Percentiles rank a stretch among this genome's conserved stretches.
These are phyloP conservation scores for Porphyridium purpureum DNA, from an alignment of 23 red algal genomes.

Conservation along the genomic window DNA sequence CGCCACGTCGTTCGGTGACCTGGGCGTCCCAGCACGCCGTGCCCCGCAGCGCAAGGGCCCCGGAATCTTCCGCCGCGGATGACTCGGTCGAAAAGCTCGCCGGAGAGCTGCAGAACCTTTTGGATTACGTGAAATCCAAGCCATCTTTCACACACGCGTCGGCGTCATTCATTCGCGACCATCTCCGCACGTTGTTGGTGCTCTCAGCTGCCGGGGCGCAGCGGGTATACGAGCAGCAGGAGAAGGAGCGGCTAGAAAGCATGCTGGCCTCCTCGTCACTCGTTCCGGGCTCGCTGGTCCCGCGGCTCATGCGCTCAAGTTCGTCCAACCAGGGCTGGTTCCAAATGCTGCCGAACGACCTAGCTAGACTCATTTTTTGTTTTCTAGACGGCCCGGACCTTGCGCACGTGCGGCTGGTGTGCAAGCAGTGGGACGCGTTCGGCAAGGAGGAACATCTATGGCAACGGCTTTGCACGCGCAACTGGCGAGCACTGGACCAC, in stretches of 20 bases:
- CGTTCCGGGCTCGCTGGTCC: not conserved
- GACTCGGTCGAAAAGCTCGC: not conserved
- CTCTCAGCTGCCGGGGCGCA: not conserved
- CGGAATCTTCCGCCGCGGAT: too few relatives aligned
- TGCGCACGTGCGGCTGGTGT: conserved; percentile 53
- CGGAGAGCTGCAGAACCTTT: conserved; percentile 1
- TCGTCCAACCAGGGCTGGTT: too few relatives aligned
- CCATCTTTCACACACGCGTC: conserved; percentile 56
- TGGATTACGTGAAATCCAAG: conserved; percentile 58
- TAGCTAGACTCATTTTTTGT: conserved; percentile 59
- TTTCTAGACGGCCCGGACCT: conserved; percentile 76
- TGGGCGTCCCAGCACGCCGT: too few relatives aligned
- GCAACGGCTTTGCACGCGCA: conserved; percentile 37
- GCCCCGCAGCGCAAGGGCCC: too few relatives aligned
- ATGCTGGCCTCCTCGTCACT: too few relatives aligned
- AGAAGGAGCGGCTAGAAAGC: too few relatives aligned
- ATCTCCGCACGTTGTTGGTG: conserved; percentile 63
- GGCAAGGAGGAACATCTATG: conserved; percentile 64
- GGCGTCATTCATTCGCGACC: conserved; percentile 84
- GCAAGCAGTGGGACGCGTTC: conserved; percentile 75
- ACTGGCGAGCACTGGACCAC: conserved; percentile 67
- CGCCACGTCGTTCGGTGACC: too few relatives aligned
- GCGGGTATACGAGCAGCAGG: too few relatives aligned
- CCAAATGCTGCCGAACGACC: conserved; percentile 51
- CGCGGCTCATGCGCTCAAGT: too few relatives aligned